Base-by-base conservation (phyloP, 2,329 filamentous ascomycete genomes). In the Sodiomyces alkalinus region DNA sequence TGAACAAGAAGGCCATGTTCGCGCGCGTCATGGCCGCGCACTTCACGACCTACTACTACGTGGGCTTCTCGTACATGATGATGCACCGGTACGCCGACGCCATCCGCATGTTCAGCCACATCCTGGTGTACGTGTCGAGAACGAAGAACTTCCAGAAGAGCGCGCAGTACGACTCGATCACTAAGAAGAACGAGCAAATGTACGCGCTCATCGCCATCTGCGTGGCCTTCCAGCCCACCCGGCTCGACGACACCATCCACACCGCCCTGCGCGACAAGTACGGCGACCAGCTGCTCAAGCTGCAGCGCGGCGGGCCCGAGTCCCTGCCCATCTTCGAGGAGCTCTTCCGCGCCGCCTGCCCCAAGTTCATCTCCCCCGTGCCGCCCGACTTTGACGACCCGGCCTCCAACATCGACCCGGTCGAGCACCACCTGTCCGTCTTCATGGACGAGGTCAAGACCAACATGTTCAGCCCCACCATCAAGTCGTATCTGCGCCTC, bases 141-240 rank as follows among this genome's bases (percentile, higher is more conserved):
- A 98, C 90, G 51, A 98, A 98, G 80, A 96, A 96, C 70, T 96
- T 96, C 75, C 90, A 98, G 63, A 98, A 96, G 76, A 92, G 86
- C 55, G 80, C 81, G 17, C 80, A 93, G 63, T 96, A 93, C 64
- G 90, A 98, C 58, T 92, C 83, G 39, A 94, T 96, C 58, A 86
- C 82, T 48, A 98, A 98, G 80, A 96, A 96, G 76, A 96, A 93
- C 58, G 90, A 98, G 58, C 90, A 98, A 68, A 96, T 98, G 87
- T 94, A 94, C 56, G 90, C 90, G 21, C 73, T 98, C 42, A 92
- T 98, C 45, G 87, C 90, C 56, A 96, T 98, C 62, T 98, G 90
- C 58, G 86, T 96, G 33, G 86, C 90, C 40, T 92, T 98, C 70
- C 81, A 93, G 61, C 90, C 90, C 33, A 96, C 87, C 32, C 76